Conservation (phyloP, 2,329 filamentous ascomycete genomes). For the Stachybotrys elegans region DNA sequence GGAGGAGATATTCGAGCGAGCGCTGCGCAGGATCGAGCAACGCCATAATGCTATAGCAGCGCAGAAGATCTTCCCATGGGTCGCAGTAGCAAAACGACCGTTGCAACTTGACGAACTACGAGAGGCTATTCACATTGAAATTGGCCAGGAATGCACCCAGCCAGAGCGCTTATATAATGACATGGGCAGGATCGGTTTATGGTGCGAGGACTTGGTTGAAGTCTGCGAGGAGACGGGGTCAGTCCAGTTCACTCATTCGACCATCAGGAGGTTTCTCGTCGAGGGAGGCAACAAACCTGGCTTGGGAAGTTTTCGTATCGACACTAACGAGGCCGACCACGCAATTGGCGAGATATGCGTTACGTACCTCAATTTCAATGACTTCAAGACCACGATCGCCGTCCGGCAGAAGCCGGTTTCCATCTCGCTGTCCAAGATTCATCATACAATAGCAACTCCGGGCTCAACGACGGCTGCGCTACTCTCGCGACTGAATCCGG, state of each 20-base stretch:
- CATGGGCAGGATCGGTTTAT: constrained; percentile 19
- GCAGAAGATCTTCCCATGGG: constrained; percentile 14
- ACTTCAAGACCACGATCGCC: constrained; percentile 1
- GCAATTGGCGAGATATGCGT: neutral
- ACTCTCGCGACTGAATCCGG: neutral
- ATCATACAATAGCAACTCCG: neutral
- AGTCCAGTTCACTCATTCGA: constrained; percentile 28
- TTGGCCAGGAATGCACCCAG: constrained; percentile 16
- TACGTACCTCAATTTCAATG: constrained; percentile 2
- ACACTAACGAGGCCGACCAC: neutral
- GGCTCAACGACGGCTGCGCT: neutral
- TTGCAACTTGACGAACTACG: constrained; percentile 28
- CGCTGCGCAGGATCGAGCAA: constrained; percentile 7
- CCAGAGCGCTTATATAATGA: constrained; percentile 19
- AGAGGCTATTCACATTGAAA: constrained; percentile 30
- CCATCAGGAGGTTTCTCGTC: constrained; percentile 23
- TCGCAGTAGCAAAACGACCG: constrained; percentile 23
- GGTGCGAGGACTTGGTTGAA: constrained; percentile 27
- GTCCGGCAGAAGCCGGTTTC: no score
- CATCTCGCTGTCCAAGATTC: no score
- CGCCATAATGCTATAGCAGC: neutral
- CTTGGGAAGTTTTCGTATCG: neutral
- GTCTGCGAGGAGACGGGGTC: constrained; percentile 23
- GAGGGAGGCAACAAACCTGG: neutral
- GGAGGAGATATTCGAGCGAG: constrained; percentile 10